Evolutionary conservation across 2,329 filamentous ascomycete genomes (phyloP), one percentile per base, ranked within the genome.

Genomic region (Hypomyces rosellus): DNA sequence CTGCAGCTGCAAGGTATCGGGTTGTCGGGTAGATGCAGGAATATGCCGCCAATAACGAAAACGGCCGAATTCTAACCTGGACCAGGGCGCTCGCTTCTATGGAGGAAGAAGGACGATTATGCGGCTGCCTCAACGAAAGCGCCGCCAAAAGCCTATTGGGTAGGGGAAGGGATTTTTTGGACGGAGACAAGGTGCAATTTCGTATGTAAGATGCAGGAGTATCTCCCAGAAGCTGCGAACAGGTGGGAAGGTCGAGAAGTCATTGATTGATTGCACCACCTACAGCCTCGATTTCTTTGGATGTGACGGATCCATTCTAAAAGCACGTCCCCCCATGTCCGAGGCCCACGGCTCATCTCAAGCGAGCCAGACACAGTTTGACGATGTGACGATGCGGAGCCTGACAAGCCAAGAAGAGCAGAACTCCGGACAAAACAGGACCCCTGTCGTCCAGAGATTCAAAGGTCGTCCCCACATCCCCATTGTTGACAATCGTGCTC

Each of bases 21-120:
- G 58, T 59, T 57, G 58, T 63, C 58, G 62, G 61, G 60, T 61
- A 63, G 61, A 59, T 61, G 63, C 65, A 66, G 61, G 55, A 60
- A 57, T 33, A 48, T 34, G 30, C 33, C 48, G 51, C 51, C 51
- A 51, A 53, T 46, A 47, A 53, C 30, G 38, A 47, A 49, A 53
- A 51, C 48, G 39, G 48, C 45, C 48, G 42, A 37, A 46, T 43
- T 46, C 39, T 51, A 46, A 53, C 45, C 34, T 37, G 38, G 45
- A 39, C 33, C 25, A 53, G 39, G 52, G 45, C 38, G 48, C 34
- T 37, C 34, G 37, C 36, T 38, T 4, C n/a, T n/a, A n/a, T n/a
- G n/a, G n/a, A 16, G 14, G 36, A 9, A 37, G 5, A 30, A 30
- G 6, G 36, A 40, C 18, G 45, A 34, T n/a, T 13, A 40, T 51